phyloP scores from a whole-genome alignment of 768 basidiomycete genomes.

The Hygrophorus russula region DNA sequence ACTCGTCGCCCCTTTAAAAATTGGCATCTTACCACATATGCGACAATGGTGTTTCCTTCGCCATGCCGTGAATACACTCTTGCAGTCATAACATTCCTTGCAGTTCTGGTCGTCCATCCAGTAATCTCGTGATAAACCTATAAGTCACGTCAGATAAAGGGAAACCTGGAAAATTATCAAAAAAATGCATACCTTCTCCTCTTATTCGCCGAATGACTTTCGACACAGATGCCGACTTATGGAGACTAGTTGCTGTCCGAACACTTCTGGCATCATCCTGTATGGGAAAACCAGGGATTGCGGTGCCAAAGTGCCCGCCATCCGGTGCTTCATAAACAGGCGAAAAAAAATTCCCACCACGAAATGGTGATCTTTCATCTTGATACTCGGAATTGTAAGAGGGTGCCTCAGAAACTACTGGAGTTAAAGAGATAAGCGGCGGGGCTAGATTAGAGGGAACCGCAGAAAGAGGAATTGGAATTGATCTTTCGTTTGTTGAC shows the following conservation, averaged over 20 bases:
- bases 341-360: slow-evolving; percentile 35
- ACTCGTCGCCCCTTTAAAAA: slow-evolving; percentile 1
- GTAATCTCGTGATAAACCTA: slow-evolving; percentile 86
- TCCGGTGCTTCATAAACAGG: slow-evolving; percentile 47
- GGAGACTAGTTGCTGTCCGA: slow-evolving; percentile 58
- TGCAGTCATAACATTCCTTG: slow-evolving; percentile 94
- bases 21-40: slow-evolving; percentile 60
- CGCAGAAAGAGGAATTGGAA: slow-evolving; percentile 42
- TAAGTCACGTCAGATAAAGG: slow-evolving; percentile 2
- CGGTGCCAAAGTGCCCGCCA: slow-evolving; percentile 45
- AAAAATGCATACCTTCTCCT: slow-evolving; percentile 58
- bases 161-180: slow-evolving; percentile 1
- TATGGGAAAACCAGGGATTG: slow-evolving; percentile 89
- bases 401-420: slow-evolving; percentile 70
- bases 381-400: slow-evolving; percentile 46
- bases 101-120: slow-evolving; percentile 99
- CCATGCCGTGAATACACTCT: slow-evolving; percentile 90
- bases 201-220: slow-evolving; percentile 85
- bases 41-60: slow-evolving; percentile 95
- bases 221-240: slow-evolving; percentile 74
- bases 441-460: slow-evolving; percentile 56
- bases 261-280: slow-evolving; percentile 85
- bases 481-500: slow-evolving; percentile 42
- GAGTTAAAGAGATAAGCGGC: slow-evolving; percentile 76
- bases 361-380: slow-evolving; percentile 47